A percentile compares a stretch with the other conserved stretches of the same genome.
These are phyloP conservation scores for Reutealis trisperma DNA, from an alignment of 345 rosid species.

Conservation along the genomic window DNA sequence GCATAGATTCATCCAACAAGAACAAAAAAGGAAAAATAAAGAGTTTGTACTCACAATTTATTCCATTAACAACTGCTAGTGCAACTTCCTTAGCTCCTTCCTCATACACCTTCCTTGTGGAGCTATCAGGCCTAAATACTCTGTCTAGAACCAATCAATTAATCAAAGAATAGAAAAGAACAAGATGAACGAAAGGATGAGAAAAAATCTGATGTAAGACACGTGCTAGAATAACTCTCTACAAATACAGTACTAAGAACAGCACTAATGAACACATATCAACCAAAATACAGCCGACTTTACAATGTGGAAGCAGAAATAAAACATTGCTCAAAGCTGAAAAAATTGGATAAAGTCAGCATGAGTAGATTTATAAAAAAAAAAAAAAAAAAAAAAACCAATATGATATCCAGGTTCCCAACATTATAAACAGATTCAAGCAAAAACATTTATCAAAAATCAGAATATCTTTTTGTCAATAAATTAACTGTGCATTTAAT, in stretches of 20 bases:
- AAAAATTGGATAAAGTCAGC: neutral
- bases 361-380: neutral
- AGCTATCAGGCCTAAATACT: constrained; percentile 70
- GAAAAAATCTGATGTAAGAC: neutral
- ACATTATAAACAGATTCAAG: neutral
- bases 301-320: neutral
- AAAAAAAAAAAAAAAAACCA: neutral
- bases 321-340: neutral
- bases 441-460: neutral
- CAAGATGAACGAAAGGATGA: constrained; percentile 10
- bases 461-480: neutral
- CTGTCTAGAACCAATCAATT: constrained; percentile 55
- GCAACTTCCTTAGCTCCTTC: constrained; percentile 84
- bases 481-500: neutral
- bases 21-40: neutral
- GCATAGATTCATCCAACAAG: constrained; percentile 6
- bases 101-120: constrained; percentile 73
- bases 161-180: constrained; percentile 25
- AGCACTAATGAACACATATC: neutral
- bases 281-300: constrained; percentile 3
- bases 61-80: constrained; percentile 82
- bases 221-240: neutral
- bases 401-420: neutral
- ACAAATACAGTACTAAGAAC: neutral
- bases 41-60: constrained; percentile 52